Evolutionary conservation across 2,329 filamentous ascomycete species (phyloP).

Genomic region (Iodosphaeria phyllophila): DNA sequence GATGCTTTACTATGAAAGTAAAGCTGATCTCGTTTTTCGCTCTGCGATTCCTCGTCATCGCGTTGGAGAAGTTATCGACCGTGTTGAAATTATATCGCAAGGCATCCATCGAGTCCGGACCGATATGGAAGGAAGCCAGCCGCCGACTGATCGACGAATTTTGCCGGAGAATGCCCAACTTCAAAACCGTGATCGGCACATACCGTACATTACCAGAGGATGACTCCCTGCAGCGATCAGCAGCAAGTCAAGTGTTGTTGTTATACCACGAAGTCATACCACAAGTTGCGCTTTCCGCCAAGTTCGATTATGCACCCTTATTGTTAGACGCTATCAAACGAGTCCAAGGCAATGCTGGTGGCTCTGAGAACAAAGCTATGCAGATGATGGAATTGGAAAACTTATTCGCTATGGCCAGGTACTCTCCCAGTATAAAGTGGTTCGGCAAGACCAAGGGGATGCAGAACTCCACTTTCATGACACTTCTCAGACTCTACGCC

Average conservation of each 20-base stretch:
- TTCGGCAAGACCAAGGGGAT: slow-evolving; percentile 56
- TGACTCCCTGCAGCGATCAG: slow-evolving; percentile 59
- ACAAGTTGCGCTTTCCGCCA: slow-evolving; percentile 60
- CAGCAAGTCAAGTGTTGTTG: slow-evolving; percentile 57
- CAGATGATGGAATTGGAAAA: slow-evolving; percentile 62
- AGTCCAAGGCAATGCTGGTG: slow-evolving; percentile 33
- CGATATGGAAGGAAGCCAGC: slow-evolving; percentile 51
- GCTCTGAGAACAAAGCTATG: slow-evolving; percentile 31
- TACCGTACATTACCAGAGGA: slow-evolving; percentile 52
- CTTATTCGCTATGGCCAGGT: slow-evolving; percentile 60
- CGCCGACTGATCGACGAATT: slow-evolving; percentile 56
- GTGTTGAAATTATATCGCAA: slow-evolving; percentile 43
- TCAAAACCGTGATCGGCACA: slow-evolving; percentile 61
- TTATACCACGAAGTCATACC: slow-evolving; percentile 78
- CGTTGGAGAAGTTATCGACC: slow-evolving; percentile 57
- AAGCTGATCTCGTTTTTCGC: slow-evolving; percentile 73
- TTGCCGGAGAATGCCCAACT: slow-evolving; percentile 56
- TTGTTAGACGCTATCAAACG: slow-evolving; percentile 50
- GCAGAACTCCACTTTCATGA: slow-evolving; percentile 51
- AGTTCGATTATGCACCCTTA: slow-evolving; percentile 70
- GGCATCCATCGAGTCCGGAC: slow-evolving; percentile 19
- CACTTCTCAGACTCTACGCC: slow-evolving; percentile 41
- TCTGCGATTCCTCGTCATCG: slow-evolving; percentile 57
- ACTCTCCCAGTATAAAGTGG: slow-evolving; percentile 78
- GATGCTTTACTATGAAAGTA: slow-evolving; percentile 61